Conservation (phyloP, 495 filamentous ascomycete species). For the Ramalina peruviana region DNA sequence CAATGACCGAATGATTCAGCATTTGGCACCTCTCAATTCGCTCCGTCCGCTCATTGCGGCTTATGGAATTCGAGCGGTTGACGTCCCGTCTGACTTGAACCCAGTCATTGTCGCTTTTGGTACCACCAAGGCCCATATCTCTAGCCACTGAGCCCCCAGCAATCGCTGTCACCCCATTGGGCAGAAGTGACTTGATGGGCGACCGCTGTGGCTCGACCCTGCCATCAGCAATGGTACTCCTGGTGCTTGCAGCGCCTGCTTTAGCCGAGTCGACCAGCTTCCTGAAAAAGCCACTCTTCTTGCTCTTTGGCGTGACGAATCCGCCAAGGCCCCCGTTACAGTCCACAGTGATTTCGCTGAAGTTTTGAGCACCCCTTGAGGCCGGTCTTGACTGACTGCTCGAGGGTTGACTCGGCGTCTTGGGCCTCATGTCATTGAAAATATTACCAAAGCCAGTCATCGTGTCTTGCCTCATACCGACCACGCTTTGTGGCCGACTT, state of each 20-base stretch:
- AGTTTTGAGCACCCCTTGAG: constrained; percentile 33
- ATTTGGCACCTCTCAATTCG: constrained; percentile 87
- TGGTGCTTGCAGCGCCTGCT: constrained; percentile 77
- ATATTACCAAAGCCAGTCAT: constrained; percentile 32
- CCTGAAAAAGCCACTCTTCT: constrained; percentile 91
- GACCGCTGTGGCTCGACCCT: constrained; percentile 37
- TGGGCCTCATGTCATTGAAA: constrained; percentile 35
- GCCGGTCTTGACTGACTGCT: constrained; percentile 58
- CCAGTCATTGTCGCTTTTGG: constrained; percentile 59
- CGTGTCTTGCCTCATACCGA: constrained; percentile 35
- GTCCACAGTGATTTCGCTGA: constrained; percentile 32
- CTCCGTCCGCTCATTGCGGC: constrained; percentile 73
- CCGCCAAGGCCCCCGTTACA: constrained; percentile 53
- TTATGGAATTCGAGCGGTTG: constrained; percentile 85
- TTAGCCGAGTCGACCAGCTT: constrained; percentile 91
- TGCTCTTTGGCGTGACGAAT: constrained; percentile 71
- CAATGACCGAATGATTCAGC: constrained; percentile 78
- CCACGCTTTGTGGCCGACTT: constrained; percentile 37
- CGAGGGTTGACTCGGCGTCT: constrained; percentile 63
- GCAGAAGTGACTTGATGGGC: constrained; percentile 34
- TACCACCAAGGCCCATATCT: constrained; percentile 49
- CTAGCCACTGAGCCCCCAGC: constrained; percentile 40
- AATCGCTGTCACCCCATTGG: constrained; percentile 37
- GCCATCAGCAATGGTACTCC: constrained; percentile 65
- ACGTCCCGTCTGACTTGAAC: constrained; percentile 91